Evolutionary conservation across 2,329 filamentous ascomycete genomes (phyloP), one percentile per base, ranked within the genome.

Genomic region (Trichoderma citrinoviride): DNA sequence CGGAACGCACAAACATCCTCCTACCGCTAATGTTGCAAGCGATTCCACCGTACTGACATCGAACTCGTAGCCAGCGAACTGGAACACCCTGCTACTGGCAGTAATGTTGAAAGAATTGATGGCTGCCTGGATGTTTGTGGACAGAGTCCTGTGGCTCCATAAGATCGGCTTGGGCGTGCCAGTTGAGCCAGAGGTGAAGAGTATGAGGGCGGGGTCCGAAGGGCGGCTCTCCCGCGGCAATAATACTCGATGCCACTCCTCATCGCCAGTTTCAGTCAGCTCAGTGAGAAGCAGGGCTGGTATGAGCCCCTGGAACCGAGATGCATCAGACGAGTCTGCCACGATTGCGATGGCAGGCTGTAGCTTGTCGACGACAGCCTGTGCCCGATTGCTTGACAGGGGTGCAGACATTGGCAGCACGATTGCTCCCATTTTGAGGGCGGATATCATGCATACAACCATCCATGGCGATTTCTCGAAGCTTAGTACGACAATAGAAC

Each of bases 141-240:
- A 54, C 23, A 54, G 19, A 12, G 52, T 54, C 14, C 25, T 63
- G 54, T 72, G 70, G 10, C 67, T 67, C n/a, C 73, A 67, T 21
- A 82, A 74, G 17, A 83, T 80, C 40, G 82, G 81, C 72, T 84
- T 84, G 3, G 82, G 82, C 41, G 73, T 73, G 3, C 82, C 82
- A 0, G 82, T 83, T 25, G 78, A 81, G 15, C 82, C 82, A 19
- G 81, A 83, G 21, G 82, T 84, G 68, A 83, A 84, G 69, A 83
- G 80, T 67, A 83, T 79, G 25, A 47, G 27, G 19, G 17, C 14
- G 29, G 37, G 40, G 10, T 56, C 53, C 25, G 37, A 43, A 19
- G n/a, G 23, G 4, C 25, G 37, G 7, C 25, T 43, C 7, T 25
- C 37, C n/a, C 4, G 37, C 8, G 53, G 21, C 19, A 23, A 17